phyloP scores from a whole-genome alignment of 345 rosid genomes.

The Eucalyptus tenuipes region DNA sequence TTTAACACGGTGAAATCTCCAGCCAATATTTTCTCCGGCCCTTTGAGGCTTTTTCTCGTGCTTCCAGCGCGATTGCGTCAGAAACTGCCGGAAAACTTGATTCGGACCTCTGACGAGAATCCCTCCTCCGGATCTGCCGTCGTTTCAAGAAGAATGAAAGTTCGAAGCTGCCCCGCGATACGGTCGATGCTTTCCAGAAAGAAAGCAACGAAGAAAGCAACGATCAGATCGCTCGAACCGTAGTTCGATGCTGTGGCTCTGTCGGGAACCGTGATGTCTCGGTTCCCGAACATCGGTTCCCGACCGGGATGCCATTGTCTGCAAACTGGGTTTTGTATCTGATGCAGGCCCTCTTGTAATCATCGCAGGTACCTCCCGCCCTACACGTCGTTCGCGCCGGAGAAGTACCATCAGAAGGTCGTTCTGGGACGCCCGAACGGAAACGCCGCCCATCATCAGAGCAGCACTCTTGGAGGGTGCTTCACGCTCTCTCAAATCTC shows the following conservation, averaged over 20 bases:
- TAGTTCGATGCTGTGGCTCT: background rate
- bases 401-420: background rate
- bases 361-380: constrained; percentile 55
- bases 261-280: background rate
- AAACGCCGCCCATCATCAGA: background rate
- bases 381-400: constrained; percentile 24
- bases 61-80: background rate
- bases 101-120: background rate
- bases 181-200: background rate
- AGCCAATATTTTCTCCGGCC: too few relatives aligned
- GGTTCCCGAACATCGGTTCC: background rate
- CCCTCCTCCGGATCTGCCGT: background rate
- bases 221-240: background rate
- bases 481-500: constrained; percentile 24
- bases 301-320: background rate
- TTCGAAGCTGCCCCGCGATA: background rate
- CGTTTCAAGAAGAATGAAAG: background rate
- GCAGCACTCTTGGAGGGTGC: background rate
- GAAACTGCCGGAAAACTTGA: background rate
- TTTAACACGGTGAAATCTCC: too few relatives aligned
- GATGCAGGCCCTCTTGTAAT: background rate
- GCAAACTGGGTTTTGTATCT: background rate
- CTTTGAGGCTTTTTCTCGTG: background rate
- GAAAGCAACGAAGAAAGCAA: background rate
- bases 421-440: background rate